phyloP scores from a whole-genome alignment of 1,284 basidiomycete genomes.

The Porodaedalea pini region DNA sequence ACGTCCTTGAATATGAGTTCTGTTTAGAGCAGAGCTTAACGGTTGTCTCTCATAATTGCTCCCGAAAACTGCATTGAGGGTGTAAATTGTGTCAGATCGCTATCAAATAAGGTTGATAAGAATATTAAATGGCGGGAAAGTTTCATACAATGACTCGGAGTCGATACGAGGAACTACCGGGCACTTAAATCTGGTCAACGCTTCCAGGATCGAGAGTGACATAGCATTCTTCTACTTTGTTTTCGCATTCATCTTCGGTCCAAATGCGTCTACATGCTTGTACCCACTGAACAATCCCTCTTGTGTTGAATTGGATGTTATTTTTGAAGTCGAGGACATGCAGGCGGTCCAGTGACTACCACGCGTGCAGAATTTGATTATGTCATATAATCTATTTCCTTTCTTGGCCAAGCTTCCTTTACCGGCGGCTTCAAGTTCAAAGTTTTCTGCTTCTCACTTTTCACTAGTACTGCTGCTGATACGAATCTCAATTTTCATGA shows the following conservation, averaged over 20 bases:
- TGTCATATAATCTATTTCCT: no score
- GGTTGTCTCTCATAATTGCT: conserved; percentile 62
- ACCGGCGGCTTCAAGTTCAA: no score
- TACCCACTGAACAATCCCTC: not conserved
- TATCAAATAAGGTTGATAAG: conserved; percentile 27
- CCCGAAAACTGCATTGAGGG: conserved; percentile 73
- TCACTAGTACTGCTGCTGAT: no score
- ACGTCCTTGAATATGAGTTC: conserved; percentile 68
- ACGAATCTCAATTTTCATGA: no score
- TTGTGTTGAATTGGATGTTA: no score
- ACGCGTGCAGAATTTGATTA: no score
- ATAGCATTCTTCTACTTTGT: conserved; percentile 57
- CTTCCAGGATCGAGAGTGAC: conserved; percentile 68
- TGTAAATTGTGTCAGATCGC: conserved; percentile 72
- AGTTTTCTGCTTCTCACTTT: no score
- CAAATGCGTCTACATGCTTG: conserved; percentile 11
- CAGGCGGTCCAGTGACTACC: no score
- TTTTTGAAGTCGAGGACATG: no score
- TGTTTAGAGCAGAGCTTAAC: conserved; percentile 63
- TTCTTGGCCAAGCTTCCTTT: no score
- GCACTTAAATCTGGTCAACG: conserved; percentile 66
- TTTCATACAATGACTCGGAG: conserved; percentile 67
- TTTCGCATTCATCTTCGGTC: conserved; percentile 51
- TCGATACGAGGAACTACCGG: conserved; percentile 61
- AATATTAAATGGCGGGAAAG: not conserved